phyloP scores from a whole-genome alignment of 2,329 filamentous ascomycete genomes.

The Meredithiella fracta region DNA sequence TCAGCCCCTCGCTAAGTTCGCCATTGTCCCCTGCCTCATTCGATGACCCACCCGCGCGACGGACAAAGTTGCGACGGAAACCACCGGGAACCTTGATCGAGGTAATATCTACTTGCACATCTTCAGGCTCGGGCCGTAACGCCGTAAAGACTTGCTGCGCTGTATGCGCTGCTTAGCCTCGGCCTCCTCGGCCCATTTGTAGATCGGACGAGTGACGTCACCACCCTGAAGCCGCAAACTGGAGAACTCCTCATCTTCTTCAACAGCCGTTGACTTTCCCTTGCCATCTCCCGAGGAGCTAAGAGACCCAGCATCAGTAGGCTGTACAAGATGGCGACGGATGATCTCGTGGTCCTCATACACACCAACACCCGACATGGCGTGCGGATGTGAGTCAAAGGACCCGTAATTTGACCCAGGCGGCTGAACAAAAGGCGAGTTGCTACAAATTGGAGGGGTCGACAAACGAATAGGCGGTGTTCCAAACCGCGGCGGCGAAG shows the following conservation, averaged over 20 bases:
- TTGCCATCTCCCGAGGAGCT: constrained; percentile 33
- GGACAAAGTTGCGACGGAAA: constrained; percentile 78
- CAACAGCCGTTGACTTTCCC: constrained; percentile 37
- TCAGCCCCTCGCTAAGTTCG: constrained; percentile 16
- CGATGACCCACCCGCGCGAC: constrained; percentile 34
- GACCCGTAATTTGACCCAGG: constrained; percentile 57
- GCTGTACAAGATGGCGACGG: constrained; percentile 70
- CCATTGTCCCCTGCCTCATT: constrained; percentile 18
- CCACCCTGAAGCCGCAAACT: constrained; percentile 86
- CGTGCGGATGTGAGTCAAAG: constrained; percentile 52
- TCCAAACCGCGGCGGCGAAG: constrained; percentile 52
- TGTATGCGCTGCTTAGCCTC: constrained; percentile 51
- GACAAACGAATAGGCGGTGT: constrained; percentile 43
- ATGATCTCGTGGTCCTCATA: constrained; percentile 86
- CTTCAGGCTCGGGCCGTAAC: constrained; percentile 60
- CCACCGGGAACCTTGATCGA: constrained; percentile 87
- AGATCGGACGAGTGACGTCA: constrained; percentile 86
- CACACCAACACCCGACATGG: constrained; percentile 33
- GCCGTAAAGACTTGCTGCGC: constrained; percentile 74
- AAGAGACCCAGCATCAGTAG: constrained; percentile 35
- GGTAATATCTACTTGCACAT: constrained; percentile 68
- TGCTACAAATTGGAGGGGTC: constrained; percentile 35
- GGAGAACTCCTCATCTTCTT: constrained; percentile 70
- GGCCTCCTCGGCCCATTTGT: constrained; percentile 87
- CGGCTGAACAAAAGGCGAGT: constrained; percentile 18